Evolutionary conservation across 352 stramenopile species (phyloP).

Genomic region (Globisporangium apiculatum): DNA sequence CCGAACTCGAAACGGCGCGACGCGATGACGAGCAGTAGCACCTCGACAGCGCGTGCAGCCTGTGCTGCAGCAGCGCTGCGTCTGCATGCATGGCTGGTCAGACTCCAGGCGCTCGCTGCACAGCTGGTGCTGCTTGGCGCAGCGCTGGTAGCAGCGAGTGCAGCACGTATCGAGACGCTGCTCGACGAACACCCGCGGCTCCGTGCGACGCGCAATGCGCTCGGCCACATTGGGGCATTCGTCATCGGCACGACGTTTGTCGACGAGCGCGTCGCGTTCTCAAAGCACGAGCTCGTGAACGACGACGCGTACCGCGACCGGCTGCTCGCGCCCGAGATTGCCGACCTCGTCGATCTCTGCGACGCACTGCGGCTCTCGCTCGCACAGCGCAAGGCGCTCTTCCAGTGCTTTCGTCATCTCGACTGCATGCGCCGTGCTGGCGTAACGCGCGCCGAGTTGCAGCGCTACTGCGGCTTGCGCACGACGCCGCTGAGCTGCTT

Average conservation of each 20-base stretch:
- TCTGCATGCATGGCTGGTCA: not conserved
- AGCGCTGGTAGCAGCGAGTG: not conserved
- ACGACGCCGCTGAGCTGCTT: slow-evolving; percentile 22
- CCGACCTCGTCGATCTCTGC: slow-evolving; percentile 44
- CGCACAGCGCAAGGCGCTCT: slow-evolving; percentile 48
- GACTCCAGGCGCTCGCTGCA: not conserved
- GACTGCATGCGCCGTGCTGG: slow-evolving; percentile 49
- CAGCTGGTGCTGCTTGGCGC: not conserved
- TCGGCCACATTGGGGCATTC: slow-evolving; percentile 23
- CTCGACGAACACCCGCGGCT: slow-evolving; percentile 15
- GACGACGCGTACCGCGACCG: slow-evolving; percentile 63
- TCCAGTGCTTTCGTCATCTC: slow-evolving; percentile 54
- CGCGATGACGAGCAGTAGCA: too few relatives aligned
- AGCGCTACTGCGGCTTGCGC: slow-evolving; percentile 50
- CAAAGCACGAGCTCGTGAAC: slow-evolving; percentile 33
- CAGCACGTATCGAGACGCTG: not conserved
- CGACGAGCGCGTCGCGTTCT: slow-evolving; percentile 39
- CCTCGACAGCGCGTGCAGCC: too few relatives aligned
- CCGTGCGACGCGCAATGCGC: slow-evolving; percentile 11
- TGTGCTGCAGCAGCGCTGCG: not conserved
- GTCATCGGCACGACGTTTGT: slow-evolving; percentile 37
- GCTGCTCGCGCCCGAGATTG: slow-evolving; percentile 48
- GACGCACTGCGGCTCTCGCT: slow-evolving; percentile 45
- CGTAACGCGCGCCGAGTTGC: slow-evolving; percentile 38
- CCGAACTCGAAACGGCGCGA: too few relatives aligned